These are phyloP conservation scores for Circinella umbellata DNA, from an alignment of 371 early-diverging fungal genomes.

Conservation along the genomic window DNA sequence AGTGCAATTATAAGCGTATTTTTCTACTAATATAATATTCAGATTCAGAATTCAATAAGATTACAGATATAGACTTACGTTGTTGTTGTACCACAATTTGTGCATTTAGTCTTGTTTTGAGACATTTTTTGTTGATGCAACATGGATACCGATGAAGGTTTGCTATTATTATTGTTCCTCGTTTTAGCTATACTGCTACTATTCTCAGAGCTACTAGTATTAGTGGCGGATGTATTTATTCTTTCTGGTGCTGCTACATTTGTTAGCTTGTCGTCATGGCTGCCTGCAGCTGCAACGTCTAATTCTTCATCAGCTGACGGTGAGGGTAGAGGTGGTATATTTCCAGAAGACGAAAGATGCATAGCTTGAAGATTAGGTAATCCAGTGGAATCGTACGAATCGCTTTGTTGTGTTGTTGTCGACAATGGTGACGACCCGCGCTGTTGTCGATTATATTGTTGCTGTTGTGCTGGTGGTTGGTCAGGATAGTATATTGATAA, in stretches of 20 bases:
- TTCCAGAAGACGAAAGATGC: conserved; percentile 4
- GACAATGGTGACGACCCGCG: conserved; percentile 3
- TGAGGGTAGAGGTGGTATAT: conserved; percentile 2
- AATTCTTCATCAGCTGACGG: background rate
- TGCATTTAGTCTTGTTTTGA: conserved; percentile 29
- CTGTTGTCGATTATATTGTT: background rate
- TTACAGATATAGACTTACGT: conserved; percentile 7
- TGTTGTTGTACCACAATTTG: conserved; percentile 32
- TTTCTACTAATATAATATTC: too few species aligned
- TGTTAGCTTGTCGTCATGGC: background rate
- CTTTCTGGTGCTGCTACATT: background rate
- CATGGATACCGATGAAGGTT: conserved; percentile 4
- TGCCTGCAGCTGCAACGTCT: background rate
- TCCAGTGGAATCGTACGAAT: conserved; percentile 7
- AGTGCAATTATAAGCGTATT: too few species aligned
- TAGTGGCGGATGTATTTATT: background rate
- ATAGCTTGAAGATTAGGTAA: conserved; percentile 12
- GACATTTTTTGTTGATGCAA: conserved; percentile 4
- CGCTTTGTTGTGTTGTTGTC: conserved; percentile 11
- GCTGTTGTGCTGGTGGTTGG: conserved; percentile 10
- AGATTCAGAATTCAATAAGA: too few species aligned
- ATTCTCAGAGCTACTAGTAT: too few species aligned
- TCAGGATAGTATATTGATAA: conserved; percentile 28
- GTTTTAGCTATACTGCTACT: too few species aligned
- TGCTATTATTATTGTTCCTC: background rate